A percentile compares a stretch with the other conserved stretches of the same genome.
phyloP scores from a whole-genome alignment of 176 grass and related monocot species.

The Carex myosuroides region DNA sequence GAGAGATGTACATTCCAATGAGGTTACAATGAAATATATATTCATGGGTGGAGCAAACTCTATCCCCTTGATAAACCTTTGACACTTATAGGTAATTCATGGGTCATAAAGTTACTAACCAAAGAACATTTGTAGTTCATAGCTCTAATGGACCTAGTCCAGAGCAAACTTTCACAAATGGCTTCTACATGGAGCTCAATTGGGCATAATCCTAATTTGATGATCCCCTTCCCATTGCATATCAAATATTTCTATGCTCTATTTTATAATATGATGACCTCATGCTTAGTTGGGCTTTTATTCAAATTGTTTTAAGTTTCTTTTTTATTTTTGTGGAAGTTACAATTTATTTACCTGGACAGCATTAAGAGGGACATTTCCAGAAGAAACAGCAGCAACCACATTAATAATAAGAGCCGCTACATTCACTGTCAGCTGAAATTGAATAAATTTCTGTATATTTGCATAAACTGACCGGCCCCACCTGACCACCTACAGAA shows the following conservation, averaged over 20 bases:
- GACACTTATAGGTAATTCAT: background rate
- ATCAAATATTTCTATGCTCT: background rate
- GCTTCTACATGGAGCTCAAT: background rate
- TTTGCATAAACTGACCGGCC: constrained; percentile 94
- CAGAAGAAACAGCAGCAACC: constrained; percentile 79
- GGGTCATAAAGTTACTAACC: background rate
- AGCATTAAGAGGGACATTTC: constrained; percentile 90
- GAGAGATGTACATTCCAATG: background rate
- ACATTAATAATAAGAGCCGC: constrained; percentile 98
- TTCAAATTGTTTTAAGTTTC: background rate
- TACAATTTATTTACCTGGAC: constrained; percentile 69
- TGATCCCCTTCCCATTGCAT: background rate
- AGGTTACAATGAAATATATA: background rate
- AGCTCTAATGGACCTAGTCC: background rate
- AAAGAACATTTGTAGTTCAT: background rate
- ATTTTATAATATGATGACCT: background rate
- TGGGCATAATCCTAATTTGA: background rate
- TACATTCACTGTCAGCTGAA: constrained; percentile 95
- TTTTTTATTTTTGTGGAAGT: background rate
- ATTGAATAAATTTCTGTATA: constrained; percentile 99
- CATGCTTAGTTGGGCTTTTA: background rate
- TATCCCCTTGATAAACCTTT: background rate
- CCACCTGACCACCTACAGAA: constrained; percentile 84
- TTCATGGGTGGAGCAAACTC: background rate
- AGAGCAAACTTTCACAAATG: background rate